Evolutionary conservation across 495 filamentous ascomycete genomes (phyloP).

Genomic region (Hypoxylon subgilvum): DNA sequence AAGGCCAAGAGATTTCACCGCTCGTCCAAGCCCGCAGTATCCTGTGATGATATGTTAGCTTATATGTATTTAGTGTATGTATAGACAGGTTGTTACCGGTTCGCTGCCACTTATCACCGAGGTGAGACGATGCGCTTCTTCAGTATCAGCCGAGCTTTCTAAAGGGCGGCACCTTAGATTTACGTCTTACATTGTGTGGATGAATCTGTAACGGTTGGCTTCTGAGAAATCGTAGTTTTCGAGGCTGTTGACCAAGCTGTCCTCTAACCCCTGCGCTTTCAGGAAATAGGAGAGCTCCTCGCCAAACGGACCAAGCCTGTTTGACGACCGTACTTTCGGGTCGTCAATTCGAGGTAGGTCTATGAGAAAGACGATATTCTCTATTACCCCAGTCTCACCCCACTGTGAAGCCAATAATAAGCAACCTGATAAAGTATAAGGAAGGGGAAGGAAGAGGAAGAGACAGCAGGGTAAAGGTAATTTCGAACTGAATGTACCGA

Average conservation of each 20-base stretch:
- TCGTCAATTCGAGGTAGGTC: conserved; percentile 70
- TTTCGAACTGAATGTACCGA: no score
- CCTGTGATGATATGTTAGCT: conserved; percentile 35
- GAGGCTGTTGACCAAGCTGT: conserved; percentile 63
- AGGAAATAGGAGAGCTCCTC: conserved; percentile 75
- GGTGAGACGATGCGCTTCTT: conserved; percentile 58
- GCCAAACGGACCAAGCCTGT: conserved; percentile 65
- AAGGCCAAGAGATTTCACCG: conserved; percentile 64
- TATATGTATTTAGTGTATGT: background rate
- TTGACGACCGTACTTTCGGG: conserved; percentile 31
- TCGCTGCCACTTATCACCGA: conserved; percentile 58
- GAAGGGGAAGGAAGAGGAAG: background rate
- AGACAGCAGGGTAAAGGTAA: no score
- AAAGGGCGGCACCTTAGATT: background rate
- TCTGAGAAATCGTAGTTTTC: conserved; percentile 75
- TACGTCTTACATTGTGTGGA: conserved; percentile 70
- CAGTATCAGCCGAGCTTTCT: conserved; percentile 10
- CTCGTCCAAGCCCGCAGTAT: conserved; percentile 69
- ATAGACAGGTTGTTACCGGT: conserved; percentile 57
- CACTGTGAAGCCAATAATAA: conserved; percentile 50
- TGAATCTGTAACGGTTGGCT: conserved; percentile 73
- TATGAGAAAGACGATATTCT: conserved; percentile 85
- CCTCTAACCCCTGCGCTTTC: conserved; percentile 67
- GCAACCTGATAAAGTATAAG: background rate
- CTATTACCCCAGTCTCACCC: conserved; percentile 81